Conservation (phyloP, 2,329 filamentous ascomycete species). For the Diaporthe sp. region DNA sequence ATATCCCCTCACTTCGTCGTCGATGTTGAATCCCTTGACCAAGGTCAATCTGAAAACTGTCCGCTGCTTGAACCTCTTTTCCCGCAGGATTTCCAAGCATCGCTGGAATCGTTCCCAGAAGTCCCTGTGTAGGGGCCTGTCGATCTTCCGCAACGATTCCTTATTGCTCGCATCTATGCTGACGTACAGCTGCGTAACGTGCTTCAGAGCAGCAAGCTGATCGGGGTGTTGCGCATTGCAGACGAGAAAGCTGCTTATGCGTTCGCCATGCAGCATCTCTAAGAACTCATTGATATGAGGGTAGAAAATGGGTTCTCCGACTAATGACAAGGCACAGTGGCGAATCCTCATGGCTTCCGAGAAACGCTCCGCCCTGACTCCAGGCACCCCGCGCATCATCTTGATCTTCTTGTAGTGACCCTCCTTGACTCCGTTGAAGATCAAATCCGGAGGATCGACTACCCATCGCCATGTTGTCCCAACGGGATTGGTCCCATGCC, state of each 20-base stretch:
- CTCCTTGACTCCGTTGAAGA: constrained; percentile 90
- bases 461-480: constrained; percentile 98
- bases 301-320: constrained; percentile 99
- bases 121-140: constrained; percentile 91
- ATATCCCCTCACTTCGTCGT: constrained; percentile 92
- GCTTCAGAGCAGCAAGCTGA: constrained; percentile 83
- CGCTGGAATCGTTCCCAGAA: constrained; percentile 97
- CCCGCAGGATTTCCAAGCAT: constrained; percentile 89
- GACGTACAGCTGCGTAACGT: constrained; percentile 95
- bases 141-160: constrained; percentile 88
- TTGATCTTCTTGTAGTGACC: constrained; percentile 98
- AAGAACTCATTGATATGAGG: constrained; percentile 96
- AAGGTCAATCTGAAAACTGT: constrained; percentile 96
- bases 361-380: constrained; percentile 91
- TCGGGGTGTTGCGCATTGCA: constrained; percentile 98
- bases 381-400: constrained; percentile 94
- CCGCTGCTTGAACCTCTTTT: constrained; percentile 85
- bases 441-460: constrained; percentile 89
- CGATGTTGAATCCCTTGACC: constrained; percentile 98
- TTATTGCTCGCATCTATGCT: constrained; percentile 95
- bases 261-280: constrained; percentile 83
- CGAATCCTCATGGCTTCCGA: constrained; percentile 92
- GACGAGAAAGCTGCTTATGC: constrained; percentile 94
- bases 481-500: constrained; percentile 96
- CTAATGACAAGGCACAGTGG: constrained; percentile 91